These are phyloP conservation scores for Macaranga tanarius DNA, from an alignment of 441 rosid genomes.

Conservation along the genomic window DNA sequence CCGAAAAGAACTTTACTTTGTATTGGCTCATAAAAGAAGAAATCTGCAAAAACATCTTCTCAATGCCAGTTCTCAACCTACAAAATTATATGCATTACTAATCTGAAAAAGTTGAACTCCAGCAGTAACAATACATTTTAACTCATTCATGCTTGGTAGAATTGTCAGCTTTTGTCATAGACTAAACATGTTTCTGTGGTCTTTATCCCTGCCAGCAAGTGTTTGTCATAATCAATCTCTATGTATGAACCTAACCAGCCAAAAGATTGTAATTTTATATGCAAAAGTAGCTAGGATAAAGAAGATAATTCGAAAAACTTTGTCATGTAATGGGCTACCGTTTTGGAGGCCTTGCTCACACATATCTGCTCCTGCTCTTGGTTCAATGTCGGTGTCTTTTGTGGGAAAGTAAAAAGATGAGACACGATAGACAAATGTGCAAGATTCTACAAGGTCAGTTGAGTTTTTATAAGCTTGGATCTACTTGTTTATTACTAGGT, in stretches of 20 bases:
- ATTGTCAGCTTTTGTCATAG: constrained; percentile 16
- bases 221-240: background rate
- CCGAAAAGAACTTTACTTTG: background rate
- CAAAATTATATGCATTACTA: background rate
- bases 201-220: background rate
- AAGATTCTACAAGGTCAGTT: constrained; percentile 23
- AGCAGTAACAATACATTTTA: constrained; percentile 1
- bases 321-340: background rate
- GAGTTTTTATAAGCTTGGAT: constrained; percentile 10
- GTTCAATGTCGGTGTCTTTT: constrained; percentile 26
- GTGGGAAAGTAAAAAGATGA: constrained; percentile 10
- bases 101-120: constrained; percentile 6
- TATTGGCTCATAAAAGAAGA: background rate
- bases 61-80: background rate
- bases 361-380: constrained; percentile 23
- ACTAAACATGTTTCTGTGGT: background rate
- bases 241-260: background rate
- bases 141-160: constrained; percentile 6
- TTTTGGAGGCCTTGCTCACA: constrained; percentile 3
- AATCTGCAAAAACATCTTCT: background rate
- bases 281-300: background rate
- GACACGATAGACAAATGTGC: constrained; percentile 4
- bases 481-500: constrained; percentile 14
- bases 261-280: background rate
- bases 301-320: background rate